Evolutionary conservation across 345 rosid genomes (phyloP).

Genomic region (Brassica carinata): DNA sequence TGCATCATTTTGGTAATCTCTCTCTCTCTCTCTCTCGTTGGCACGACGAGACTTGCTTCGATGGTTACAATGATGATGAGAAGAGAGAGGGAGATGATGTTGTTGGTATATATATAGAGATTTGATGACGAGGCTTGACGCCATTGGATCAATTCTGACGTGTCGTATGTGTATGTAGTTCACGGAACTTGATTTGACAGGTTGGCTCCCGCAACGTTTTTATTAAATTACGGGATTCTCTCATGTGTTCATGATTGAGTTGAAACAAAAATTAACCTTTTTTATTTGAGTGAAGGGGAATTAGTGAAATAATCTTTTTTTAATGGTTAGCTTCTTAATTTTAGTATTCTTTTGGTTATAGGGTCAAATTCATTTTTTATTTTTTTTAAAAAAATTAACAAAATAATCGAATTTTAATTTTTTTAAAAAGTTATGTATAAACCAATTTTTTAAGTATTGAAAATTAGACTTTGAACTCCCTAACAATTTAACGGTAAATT

Average conservation of each 20-base stretch:
- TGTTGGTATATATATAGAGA: neutral
- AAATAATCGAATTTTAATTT: neutral
- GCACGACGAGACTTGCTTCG: slow-evolving; percentile 3
- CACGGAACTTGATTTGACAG: slow-evolving; percentile 3
- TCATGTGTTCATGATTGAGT: neutral
- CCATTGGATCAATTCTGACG: slow-evolving; percentile 18
- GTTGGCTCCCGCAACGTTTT: neutral
- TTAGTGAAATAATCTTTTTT: too few species aligned
- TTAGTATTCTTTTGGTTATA: too few species aligned
- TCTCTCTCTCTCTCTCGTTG: neutral
- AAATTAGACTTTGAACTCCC: neutral
- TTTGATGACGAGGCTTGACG: neutral
- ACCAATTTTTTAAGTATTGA: neutral
- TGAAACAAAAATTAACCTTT: neutral
- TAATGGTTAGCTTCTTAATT: too few species aligned
- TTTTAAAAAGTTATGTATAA: neutral
- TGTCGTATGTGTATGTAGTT: neutral
- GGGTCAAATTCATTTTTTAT: neutral
- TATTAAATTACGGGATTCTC: neutral
- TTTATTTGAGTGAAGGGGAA: neutral
- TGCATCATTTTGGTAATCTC: slow-evolving; percentile 43
- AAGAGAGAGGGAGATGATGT: slow-evolving; percentile 3
- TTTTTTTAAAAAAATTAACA: neutral
- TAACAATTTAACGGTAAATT: neutral
- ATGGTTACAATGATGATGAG: slow-evolving; percentile 7